Percentiles rank a stretch among this genome's conserved stretches.
These are phyloP conservation scores for Dryadomyces quercus-mongolicae DNA, from an alignment of 2,329 filamentous ascomycete genomes.

Conservation along the genomic window DNA sequence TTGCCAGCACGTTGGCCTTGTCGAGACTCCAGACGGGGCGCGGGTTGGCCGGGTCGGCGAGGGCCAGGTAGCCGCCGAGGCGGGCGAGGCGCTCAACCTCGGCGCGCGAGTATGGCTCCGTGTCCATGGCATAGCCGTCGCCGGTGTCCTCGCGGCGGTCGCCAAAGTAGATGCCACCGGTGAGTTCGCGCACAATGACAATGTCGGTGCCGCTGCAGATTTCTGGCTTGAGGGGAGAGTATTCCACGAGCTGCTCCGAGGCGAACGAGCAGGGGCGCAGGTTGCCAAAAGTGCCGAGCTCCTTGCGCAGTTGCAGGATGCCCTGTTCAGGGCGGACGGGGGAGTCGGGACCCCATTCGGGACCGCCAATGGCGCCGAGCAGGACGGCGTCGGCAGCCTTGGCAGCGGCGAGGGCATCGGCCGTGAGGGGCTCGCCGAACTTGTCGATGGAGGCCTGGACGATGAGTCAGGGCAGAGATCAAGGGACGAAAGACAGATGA, in stretches of 20 bases:
- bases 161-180: conserved; percentile 91
- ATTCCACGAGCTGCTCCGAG: conserved; percentile 70
- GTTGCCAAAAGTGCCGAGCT: conserved; percentile 90
- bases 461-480: background rate
- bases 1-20: conserved; percentile 94
- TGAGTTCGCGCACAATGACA: conserved; percentile 84
- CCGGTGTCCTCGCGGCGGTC: conserved; percentile 72
- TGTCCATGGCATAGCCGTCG: conserved; percentile 65
- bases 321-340: conserved; percentile 84
- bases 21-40: conserved; percentile 72
- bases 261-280: conserved; percentile 93
- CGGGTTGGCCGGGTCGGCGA: conserved; percentile 46
- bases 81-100: conserved; percentile 86
- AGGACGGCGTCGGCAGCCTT: conserved; percentile 82
- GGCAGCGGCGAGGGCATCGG: conserved; percentile 70
- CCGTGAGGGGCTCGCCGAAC: conserved; percentile 65
- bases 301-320: conserved; percentile 80
- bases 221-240: conserved; percentile 75
- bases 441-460: conserved; percentile 75
- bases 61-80: conserved; percentile 68
- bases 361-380: conserved; percentile 89
- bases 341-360: conserved; percentile 80
- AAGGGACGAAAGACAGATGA: background rate
- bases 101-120: conserved; percentile 68
- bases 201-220: conserved; percentile 84